Evolutionary conservation across 2,329 filamentous ascomycete species (phyloP).

Genomic region (Scedosporium aurantiacum): DNA sequence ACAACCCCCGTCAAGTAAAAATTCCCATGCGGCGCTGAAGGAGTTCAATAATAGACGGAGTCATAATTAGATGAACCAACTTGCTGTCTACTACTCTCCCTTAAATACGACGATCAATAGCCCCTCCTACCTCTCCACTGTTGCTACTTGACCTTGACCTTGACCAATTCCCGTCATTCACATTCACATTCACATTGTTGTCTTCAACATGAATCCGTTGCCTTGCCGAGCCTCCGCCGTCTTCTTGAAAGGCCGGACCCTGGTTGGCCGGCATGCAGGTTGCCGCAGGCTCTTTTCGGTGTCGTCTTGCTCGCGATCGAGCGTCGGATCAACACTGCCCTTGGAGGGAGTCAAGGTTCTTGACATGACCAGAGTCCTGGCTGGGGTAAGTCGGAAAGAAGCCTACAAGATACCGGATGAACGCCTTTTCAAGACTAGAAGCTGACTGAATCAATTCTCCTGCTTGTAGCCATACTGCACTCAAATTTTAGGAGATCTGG

Average conservation of each 20-base stretch:
- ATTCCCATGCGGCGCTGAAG: too few relatives aligned
- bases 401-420: background rate
- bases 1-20: too few relatives aligned
- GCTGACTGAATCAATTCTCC: slow-evolving; percentile 8
- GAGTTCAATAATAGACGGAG: too few relatives aligned
- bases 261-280: background rate
- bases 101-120: too few relatives aligned
- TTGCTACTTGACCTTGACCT: background rate
- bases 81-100: too few relatives aligned
- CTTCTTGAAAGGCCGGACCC: background rate
- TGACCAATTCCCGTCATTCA: too few relatives aligned
- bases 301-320: background rate
- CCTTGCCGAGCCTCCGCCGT: background rate
- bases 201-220: background rate
- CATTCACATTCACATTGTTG: background rate
- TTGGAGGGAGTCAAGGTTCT: slow-evolving; percentile 80
- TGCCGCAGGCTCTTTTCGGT: slow-evolving; percentile 1
- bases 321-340: slow-evolving; percentile 33
- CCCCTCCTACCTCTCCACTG: background rate
- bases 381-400: slow-evolving; percentile 55
- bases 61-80: too few relatives aligned
- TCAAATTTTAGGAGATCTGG: slow-evolving; percentile 89
- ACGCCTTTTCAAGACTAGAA: slow-evolving; percentile 4
- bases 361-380: slow-evolving; percentile 93
- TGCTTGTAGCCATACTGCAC: slow-evolving; percentile 77